Conservation (phyloP, 2,329 filamentous ascomycete species). For the Fusarium tricinctum region DNA sequence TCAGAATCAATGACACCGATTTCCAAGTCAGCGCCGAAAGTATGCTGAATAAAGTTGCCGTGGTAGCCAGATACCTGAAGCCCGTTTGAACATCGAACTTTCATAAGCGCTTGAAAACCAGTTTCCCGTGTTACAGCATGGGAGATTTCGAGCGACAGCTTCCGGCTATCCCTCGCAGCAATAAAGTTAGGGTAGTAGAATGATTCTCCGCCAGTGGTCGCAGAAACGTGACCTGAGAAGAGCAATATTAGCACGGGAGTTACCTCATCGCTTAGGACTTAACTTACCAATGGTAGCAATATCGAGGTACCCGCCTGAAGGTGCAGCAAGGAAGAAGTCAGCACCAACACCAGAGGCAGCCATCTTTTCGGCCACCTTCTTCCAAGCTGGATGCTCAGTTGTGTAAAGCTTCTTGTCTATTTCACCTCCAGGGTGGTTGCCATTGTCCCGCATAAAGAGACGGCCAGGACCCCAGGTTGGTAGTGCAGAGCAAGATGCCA, state of each 20-base stretch:
- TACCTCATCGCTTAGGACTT: neutral
- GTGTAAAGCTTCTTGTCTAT: conserved; percentile 92
- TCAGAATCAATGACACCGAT: conserved; percentile 93
- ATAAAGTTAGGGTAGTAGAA: conserved; percentile 99
- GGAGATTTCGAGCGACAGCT: conserved; percentile 85
- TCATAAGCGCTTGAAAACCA: conserved; percentile 96
- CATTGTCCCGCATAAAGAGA: conserved; percentile 87
- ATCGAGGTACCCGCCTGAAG: conserved; percentile 91
- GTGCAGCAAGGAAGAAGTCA: conserved; percentile 95
- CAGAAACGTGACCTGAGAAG: conserved; percentile 79
- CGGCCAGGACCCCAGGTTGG: conserved; percentile 93
- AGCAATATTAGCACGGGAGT: conserved; percentile 16
- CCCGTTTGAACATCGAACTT: conserved; percentile 97
- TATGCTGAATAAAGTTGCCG: conserved; percentile 96
- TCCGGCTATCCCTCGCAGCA: conserved; percentile 84
- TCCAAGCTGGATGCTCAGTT: conserved; percentile 90
- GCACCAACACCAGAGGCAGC: conserved; percentile 87
- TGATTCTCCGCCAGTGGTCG: conserved; percentile 92
- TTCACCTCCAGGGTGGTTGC: conserved; percentile 87
- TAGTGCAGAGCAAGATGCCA: conserved; percentile 88
- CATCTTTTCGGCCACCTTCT: conserved; percentile 88
- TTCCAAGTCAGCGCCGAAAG: conserved; percentile 93
- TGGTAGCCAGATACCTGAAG: conserved; percentile 95
- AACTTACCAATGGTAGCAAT: conserved; percentile 86
- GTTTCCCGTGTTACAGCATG: conserved; percentile 91